Base-by-base conservation (phyloP, 208 protist genomes). In the Trypanosoma congolense region DNA sequence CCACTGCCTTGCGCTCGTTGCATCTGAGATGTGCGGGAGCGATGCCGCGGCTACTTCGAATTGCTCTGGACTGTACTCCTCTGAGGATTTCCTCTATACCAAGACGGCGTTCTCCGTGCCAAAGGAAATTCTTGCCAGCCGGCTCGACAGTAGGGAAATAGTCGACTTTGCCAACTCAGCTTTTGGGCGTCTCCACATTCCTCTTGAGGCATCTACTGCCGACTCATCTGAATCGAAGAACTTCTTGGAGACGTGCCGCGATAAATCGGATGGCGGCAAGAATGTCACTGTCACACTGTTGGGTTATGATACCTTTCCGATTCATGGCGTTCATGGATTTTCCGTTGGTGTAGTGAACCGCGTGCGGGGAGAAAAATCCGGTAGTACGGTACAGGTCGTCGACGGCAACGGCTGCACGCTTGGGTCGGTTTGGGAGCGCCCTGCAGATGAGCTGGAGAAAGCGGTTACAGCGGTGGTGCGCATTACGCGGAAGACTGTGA, bases 71-170 rank as follows among this genome's bases (percentile, higher is more conserved):
- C 44, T 73, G 69, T 94, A 83, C 63, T 90, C 83, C 30, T 74
- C 79, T 9, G 83, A 94, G 66, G 83, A 94, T 43, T 79, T 94
- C 46, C 67, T 94, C 21, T 94, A 94, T 68, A 50, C 74, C 19
- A 58, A 81, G 57, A 66, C 82, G 2, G 51, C 57, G 35, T 94
- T 94, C 57, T 85, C 69, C 51, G 76, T 94, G 25, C 69, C 82
- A 40, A 77, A 71, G 30, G 38, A 8, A 35, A 35, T 63, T 22
- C 8, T 94, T 72, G 71, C 50, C 50, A 30, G 70, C 35, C 24
- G 45, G 52, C 50, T 63, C 49, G 40, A 59, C 50, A 43, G 57
- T 31, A 58, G 74, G 44, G 57, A 81, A 21, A 63, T 89, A 12
- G 80, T 67, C 10, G 56, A 44, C 44, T 65, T 85, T 25, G 79